These are phyloP conservation scores for Sapria himalayana DNA, from an alignment of 345 rosid species.

Conservation along the genomic window DNA sequence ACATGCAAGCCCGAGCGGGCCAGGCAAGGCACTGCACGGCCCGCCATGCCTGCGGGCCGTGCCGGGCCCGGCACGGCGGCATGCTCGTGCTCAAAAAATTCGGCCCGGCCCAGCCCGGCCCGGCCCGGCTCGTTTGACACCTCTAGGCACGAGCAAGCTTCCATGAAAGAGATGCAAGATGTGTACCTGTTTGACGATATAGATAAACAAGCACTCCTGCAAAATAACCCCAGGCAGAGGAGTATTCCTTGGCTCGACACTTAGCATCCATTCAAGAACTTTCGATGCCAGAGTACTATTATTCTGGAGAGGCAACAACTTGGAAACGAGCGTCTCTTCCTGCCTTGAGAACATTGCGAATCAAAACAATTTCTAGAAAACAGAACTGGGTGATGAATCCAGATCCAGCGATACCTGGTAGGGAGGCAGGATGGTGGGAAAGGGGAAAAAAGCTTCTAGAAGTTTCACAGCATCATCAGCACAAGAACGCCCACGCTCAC, in stretches of 20 bases:
- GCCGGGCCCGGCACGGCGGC: no score
- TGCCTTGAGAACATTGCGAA: conserved; percentile 26
- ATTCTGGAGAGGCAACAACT: conserved; percentile 65
- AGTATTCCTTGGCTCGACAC: conserved; percentile 31
- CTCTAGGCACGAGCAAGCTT: conserved; percentile 2
- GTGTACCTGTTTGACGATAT: conserved; percentile 61
- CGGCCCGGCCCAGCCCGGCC: no score
- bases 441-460: conserved; percentile 66
- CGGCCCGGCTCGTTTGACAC: no score
- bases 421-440: conserved; percentile 82
- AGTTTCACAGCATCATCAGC: conserved; percentile 32
- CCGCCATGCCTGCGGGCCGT: no score
- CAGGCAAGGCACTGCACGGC: no score
- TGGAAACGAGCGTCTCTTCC: conserved; percentile 45
- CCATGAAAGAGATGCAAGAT: conserved; percentile 8
- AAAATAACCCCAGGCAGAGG: conserved; percentile 65
- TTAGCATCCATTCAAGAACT: conserved; percentile 53
- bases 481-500: conserved; percentile 33
- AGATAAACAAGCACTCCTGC: conserved; percentile 63
- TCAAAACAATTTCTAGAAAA: no score
- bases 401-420: conserved; percentile 31
- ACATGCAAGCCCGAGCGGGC: no score
- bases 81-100: no score
- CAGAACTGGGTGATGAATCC: conserved; percentile 8
- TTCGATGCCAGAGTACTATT: conserved; percentile 74